Evolutionary conservation across 129 eudicot genomes (phyloP).

Genomic region (Saussurea involucrata): DNA sequence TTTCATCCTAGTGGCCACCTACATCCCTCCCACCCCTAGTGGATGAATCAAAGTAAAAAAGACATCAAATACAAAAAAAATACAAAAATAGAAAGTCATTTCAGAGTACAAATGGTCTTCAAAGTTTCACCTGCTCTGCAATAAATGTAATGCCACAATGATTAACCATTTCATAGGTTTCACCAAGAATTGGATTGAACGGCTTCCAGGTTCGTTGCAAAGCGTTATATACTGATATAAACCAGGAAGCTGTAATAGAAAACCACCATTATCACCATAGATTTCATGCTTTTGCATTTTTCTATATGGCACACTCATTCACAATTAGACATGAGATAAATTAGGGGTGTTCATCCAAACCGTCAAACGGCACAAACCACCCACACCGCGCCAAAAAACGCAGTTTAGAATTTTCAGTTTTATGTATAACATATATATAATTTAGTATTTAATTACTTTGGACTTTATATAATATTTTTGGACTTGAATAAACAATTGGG

Average conservation of each 20-base stretch:
- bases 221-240: conserved; percentile 78
- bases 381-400: too few species aligned
- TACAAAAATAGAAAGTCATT: background rate
- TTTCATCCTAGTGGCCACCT: background rate
- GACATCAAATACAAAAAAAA: background rate
- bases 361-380: too few species aligned
- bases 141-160: conserved; percentile 82
- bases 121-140: conserved; percentile 69
- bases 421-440: too few species aligned
- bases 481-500: too few species aligned
- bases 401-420: too few species aligned
- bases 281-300: background rate
- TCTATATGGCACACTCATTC: background rate
- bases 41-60: background rate
- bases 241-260: conserved; percentile 70
- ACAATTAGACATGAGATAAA: background rate
- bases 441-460: too few species aligned
- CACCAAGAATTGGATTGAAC: conserved; percentile 95
- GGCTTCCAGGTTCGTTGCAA: conserved; percentile 94
- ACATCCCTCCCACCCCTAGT: background rate
- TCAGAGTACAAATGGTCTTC: background rate
- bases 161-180: conserved; percentile 89
- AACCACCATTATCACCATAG: background rate
- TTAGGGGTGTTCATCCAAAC: too few species aligned
- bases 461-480: too few species aligned